phyloP scores from a whole-genome alignment of 345 rosid species.

The Microthlaspi erraticum region DNA sequence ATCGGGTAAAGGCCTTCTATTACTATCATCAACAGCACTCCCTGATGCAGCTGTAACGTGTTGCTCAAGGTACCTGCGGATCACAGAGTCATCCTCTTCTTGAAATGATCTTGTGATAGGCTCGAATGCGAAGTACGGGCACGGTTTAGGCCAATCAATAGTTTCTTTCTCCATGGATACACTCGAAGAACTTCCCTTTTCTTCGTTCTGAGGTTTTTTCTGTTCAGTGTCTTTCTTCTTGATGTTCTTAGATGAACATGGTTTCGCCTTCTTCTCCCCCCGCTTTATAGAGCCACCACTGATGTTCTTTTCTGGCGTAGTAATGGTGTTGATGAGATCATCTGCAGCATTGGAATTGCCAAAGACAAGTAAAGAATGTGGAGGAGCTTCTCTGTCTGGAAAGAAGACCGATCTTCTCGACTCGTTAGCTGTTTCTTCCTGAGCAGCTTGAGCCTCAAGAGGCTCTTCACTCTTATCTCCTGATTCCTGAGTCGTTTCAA shows the following conservation, averaged over 20 bases:
- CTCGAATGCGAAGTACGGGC: conserved; percentile 58
- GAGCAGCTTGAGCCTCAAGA: conserved; percentile 23
- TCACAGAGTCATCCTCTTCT: conserved; percentile 45
- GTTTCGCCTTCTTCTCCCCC: conserved; percentile 14
- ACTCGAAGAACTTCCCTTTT: conserved; percentile 28
- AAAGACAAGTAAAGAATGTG: conserved; percentile 37
- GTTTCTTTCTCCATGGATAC: neutral
- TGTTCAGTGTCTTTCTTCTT: conserved; percentile 27
- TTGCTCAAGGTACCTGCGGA: conserved; percentile 52
- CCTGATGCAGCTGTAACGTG: conserved; percentile 34
- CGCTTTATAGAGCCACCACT: conserved; percentile 18
- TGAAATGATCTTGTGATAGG: conserved; percentile 49
- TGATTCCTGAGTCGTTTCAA: conserved; percentile 33
- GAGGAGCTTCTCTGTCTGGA: conserved; percentile 35
- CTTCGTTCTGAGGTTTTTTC: neutral
- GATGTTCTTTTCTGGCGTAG: conserved; percentile 23
- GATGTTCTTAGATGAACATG: conserved; percentile 25
- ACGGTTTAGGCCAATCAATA: conserved; percentile 52
- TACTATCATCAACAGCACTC: conserved; percentile 28
- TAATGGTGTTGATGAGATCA: conserved; percentile 24
- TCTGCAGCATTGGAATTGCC: conserved; percentile 28
- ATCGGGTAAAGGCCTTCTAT: conserved; percentile 44
- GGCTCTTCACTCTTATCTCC: conserved; percentile 25
- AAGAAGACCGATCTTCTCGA: conserved; percentile 32
- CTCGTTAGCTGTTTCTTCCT: conserved; percentile 37